Evolutionary conservation across 495 filamentous ascomycete genomes (phyloP).

Genomic region (Cairneyella variabilis): DNA sequence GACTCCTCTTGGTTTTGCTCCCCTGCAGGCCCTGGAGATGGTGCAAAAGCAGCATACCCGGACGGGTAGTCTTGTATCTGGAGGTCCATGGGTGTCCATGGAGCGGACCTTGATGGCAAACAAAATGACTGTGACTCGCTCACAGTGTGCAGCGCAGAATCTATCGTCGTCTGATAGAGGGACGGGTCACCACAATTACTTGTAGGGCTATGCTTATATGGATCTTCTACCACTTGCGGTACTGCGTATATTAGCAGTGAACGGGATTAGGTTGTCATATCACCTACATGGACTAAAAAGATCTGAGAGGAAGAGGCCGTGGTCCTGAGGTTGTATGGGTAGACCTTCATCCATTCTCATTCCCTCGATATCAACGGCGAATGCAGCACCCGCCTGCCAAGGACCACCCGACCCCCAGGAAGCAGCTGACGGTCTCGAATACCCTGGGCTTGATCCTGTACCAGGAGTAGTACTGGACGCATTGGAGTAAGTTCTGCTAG

Average conservation of each 20-base stretch:
- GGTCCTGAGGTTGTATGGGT: constrained; percentile 7
- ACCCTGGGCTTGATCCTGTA: not conserved
- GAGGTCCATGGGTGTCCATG: constrained; percentile 11
- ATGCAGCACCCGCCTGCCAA: not conserved
- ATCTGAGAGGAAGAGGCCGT: not conserved
- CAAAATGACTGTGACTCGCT: not conserved
- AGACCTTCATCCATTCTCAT: constrained; percentile 10
- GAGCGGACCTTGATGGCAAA: not conserved
- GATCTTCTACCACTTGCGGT: not conserved
- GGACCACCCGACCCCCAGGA: not conserved
- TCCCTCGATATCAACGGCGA: not conserved
- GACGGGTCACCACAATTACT: not conserved
- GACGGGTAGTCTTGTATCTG: not conserved
- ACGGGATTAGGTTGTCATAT: not conserved
- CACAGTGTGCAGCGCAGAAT: not conserved
- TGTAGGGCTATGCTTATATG: not conserved
- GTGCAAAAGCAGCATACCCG: constrained; percentile 4
- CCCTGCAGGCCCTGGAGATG: constrained; percentile 7
- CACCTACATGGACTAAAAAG: constrained; percentile 3
- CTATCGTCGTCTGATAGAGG: not conserved
- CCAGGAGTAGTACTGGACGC: not conserved
- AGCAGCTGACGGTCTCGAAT: not conserved
- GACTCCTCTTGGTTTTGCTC: too few species aligned
- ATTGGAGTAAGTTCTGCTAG: constrained; percentile 1
- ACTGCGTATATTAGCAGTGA: not conserved